Percentiles rank a stretch among this genome's conserved stretches.
Conservation (phyloP, 192 early-diverging fungal genomes). For the Chytriomyces hyalinus region DNA sequence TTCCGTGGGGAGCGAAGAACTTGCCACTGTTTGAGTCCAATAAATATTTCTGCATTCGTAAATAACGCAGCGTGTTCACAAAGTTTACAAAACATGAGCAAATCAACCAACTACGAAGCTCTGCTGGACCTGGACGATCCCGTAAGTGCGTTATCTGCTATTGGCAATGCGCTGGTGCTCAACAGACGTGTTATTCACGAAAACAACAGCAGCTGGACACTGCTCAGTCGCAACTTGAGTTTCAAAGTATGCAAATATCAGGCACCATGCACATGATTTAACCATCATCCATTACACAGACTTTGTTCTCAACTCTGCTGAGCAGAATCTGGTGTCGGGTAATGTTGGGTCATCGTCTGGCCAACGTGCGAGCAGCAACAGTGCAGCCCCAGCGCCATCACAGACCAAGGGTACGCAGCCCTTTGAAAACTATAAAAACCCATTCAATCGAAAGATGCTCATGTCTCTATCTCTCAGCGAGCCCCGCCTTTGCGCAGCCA, state of each 20-base stretch:
- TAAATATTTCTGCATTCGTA: no score
- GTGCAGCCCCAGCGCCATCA: no score
- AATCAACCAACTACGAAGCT: constrained; percentile 27
- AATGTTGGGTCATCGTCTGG: constrained; percentile 10
- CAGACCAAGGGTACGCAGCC: no score
- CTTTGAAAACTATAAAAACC: no score
- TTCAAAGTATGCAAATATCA: constrained; percentile 47
- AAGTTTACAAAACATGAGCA: not conserved
- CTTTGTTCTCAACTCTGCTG: constrained; percentile 58
- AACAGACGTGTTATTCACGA: not conserved
- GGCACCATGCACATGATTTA: not conserved
- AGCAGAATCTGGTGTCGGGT: constrained; percentile 45
- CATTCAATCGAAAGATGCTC: not conserved
- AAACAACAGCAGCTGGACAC: constrained; percentile 36
- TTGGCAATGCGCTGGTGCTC: not conserved
- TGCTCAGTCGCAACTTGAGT: constrained; percentile 56
- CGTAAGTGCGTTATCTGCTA: constrained; percentile 8
- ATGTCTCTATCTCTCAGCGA: constrained; percentile 7
- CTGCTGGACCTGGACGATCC: constrained; percentile 29
- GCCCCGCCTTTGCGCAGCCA: not conserved
- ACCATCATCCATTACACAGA: constrained; percentile 28
- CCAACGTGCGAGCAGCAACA: not conserved
- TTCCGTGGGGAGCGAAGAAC: no score
- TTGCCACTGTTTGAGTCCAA: no score
- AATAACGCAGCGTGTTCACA: no score